phyloP scores from a whole-genome alignment of 257 asterid genomes.

The Solanum pinnatisectum region DNA sequence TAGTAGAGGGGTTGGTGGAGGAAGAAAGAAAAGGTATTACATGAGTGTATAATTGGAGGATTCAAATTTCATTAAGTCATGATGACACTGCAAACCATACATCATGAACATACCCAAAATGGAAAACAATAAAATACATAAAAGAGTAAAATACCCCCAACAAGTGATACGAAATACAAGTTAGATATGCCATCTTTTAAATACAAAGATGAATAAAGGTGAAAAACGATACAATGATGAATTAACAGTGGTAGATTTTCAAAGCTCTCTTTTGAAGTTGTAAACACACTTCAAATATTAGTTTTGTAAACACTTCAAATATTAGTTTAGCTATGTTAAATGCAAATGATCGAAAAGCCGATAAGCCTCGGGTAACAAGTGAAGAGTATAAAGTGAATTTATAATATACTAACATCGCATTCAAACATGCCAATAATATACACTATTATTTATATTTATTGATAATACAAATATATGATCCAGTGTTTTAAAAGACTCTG shows the following conservation, averaged over 20 bases:
- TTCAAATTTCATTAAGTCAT: neutral
- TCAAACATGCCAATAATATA: too few species aligned
- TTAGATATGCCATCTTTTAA: neutral
- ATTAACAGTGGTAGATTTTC: neutral
- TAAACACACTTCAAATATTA: too few species aligned
- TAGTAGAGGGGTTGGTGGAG: neutral
- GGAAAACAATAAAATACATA: neutral
- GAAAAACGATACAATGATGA: neutral
- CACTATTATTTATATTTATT: too few species aligned
- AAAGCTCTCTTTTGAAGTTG: neutral
- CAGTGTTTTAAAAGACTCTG: too few species aligned
- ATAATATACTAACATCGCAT: too few species aligned
- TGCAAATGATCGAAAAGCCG: too few species aligned
- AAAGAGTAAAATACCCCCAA: neutral
- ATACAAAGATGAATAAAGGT: neutral
- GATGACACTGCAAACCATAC: neutral
- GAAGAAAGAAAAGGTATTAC: neutral
- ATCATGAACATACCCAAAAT: neutral
- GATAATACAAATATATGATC: neutral
- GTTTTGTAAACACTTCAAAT: too few species aligned
- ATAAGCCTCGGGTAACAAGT: too few species aligned
- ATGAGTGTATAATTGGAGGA: neutral
- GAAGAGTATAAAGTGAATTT: too few species aligned
- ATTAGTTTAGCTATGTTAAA: too few species aligned
- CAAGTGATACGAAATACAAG: neutral